Base-by-base conservation (phyloP, 1,284 basidiomycete species). In the Thecaphora thlaspeos region DNA sequence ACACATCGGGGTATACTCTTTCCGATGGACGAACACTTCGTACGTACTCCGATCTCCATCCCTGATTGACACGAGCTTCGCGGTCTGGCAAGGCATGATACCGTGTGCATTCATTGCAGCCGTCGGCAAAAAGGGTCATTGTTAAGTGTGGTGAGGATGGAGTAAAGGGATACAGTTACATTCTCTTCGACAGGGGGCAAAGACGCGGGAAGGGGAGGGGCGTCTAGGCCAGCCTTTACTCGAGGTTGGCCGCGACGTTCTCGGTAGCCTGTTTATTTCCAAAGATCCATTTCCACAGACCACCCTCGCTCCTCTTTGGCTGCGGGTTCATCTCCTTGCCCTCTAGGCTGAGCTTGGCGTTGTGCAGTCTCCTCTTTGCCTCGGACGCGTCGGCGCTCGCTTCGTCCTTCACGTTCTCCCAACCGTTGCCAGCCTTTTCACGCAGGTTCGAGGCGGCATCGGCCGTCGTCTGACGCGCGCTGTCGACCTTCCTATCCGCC, bases 281-380 rank as follows among this genome's bases (percentile, higher is more conserved):
- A 45, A 61, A 56, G 57, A 65, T 60, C 54, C 54, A 60, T 46
- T 60, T 57, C 62, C 62, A 65, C 50, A 60, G 41, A 11, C 62
- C 62, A 12, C 36, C 36, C 26, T n/a, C n/a, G n/a, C n/a, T n/a
- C n/a, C n/a, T n/a, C 10, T 19, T 37, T 5, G 14, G 17, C 17
- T 17, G 17, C 36, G 36, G 14, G 36, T 37, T 15, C 36, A 37
- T 37, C 36, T 37, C 36, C 36, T 37, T 37, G 36, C 36, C 36
- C 36, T 37, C 17, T 4, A 37, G 36, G 36, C 17, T 19, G 18
- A 17, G 17, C 36, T 37, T 37, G 36, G 36, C 36, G 36, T 37
- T 37, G 17, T 17, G 17, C 36, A 37, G 36, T 7, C 36, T 15
- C 18, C 36, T 7, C 36, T 37, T 37, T 7, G 36, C 36, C 36